Evolutionary conservation across 139 green algal species (phyloP), one percentile per base, ranked within the genome.

Genomic region (Limnomonas spitsbergensis): DNA sequence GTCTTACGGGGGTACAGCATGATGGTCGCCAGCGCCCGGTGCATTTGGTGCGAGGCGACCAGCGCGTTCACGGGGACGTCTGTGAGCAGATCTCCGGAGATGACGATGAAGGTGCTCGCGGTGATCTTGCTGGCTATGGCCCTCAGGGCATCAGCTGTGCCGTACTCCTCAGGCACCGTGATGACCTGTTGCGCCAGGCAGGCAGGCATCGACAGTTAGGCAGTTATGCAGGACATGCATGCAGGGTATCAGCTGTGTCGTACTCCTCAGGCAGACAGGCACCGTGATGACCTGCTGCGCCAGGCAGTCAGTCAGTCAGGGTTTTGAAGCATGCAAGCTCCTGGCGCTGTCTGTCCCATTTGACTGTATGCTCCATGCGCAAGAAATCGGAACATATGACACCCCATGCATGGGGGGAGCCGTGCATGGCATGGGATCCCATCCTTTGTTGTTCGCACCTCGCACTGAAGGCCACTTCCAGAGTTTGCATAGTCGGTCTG

Each of bases 51-150:
- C 26, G 73, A 71, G 4, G 77, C 82, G 4, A 88, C 78, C 40
- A 90, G 69, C 26, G 81, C 82, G 7, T 73, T 39, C 35, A 93
- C 71, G 9, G 84, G 76, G 4, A 92, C 76, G 56, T 95, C 89
- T 1, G 83, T 87, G 27, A 95, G 80, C 38, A 95, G 76, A 61
- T 94, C 89, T 0, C 87, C 90, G 2, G 72, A 80, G 1, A 94
- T 77, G 27, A 95, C 83, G n/a, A 94, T 81, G 39, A 94, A 82
- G 14, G 79, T 87, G 9, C 40, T 24, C n/a, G 56, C 69, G 31
- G 77, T 81, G 40, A 89, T 73, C 40, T 81, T 75, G 27, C 61
- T 40, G 1, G 78, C 72, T 2, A 93, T 80, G 1, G 78, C 37
- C 4, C 88, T 81, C 61, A 95, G 80, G 2, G 90, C 90, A 53